These are phyloP conservation scores for Ensete glaucum DNA, from an alignment of 176 grass and related monocot genomes.

Conservation along the genomic window DNA sequence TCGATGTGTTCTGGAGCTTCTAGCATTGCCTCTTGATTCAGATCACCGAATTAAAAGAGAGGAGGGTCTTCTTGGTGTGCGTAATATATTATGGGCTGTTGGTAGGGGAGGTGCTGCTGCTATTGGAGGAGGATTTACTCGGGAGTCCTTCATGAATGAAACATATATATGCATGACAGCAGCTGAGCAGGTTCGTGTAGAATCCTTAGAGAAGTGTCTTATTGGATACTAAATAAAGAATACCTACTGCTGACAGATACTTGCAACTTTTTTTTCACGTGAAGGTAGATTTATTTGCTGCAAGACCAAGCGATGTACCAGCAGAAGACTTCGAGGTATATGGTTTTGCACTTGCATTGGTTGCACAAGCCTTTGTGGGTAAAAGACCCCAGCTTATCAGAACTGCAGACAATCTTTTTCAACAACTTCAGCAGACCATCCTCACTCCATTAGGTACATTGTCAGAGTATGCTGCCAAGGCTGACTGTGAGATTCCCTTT, in stretches of 20 bases:
- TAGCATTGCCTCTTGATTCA: constrained; percentile 63
- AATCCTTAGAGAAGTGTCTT: background rate
- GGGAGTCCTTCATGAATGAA: constrained; percentile 82
- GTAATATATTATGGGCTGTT: constrained; percentile 82
- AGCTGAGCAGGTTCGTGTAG: constrained; percentile 61
- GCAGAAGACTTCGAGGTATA: constrained; percentile 89
- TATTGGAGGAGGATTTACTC: constrained; percentile 86
- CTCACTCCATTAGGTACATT: constrained; percentile 11
- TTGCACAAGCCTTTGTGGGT: constrained; percentile 72
- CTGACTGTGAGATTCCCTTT: constrained; percentile 40
- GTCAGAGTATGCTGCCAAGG: constrained; percentile 41
- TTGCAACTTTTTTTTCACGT: constrained; percentile 14
- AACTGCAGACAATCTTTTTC: constrained; percentile 59
- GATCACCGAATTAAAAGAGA: constrained; percentile 48
- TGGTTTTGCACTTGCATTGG: constrained; percentile 75
- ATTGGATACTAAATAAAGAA: background rate
- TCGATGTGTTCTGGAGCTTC: constrained; percentile 77
- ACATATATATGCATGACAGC: constrained; percentile 76
- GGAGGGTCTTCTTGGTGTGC: constrained; percentile 69
- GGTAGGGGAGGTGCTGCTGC: constrained; percentile 62
- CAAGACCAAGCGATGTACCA: constrained; percentile 81
- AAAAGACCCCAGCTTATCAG: constrained; percentile 68
- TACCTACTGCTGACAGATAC: background rate
- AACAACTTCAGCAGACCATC: constrained; percentile 76
- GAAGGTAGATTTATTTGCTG: constrained; percentile 75